Percentiles rank a stretch among this genome's conserved stretches.
Conservation (phyloP, 2,329 filamentous ascomycete genomes). For the Aspergillus floridensis region DNA sequence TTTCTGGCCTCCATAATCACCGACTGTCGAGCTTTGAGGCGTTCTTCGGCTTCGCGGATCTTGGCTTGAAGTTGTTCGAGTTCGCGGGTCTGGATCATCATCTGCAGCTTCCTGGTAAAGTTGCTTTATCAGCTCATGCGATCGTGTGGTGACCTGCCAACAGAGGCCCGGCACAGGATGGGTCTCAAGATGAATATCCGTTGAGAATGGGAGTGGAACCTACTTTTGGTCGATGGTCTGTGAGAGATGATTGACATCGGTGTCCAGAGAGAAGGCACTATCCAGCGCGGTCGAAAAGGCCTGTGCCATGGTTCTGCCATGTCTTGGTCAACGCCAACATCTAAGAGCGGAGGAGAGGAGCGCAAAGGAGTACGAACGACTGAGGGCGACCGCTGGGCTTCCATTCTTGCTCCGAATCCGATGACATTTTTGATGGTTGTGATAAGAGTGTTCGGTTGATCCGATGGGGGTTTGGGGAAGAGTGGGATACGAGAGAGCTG, state of each 20-base stretch:
- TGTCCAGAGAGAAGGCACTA: conserved; percentile 85
- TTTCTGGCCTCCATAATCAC: conserved; percentile 14
- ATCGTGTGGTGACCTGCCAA: background rate
- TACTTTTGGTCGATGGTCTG: conserved; percentile 80
- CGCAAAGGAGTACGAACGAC: conserved; percentile 62
- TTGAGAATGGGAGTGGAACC: conserved; percentile 30
- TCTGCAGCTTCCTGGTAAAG: conserved; percentile 67
- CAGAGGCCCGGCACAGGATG: background rate
- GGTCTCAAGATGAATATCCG: background rate
- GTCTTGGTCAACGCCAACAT: conserved; percentile 23
- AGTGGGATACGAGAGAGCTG: background rate
- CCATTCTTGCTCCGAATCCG: conserved; percentile 73
- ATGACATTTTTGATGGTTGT: conserved; percentile 33
- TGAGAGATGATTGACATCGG: conserved; percentile 69
- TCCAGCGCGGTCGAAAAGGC: conserved; percentile 84
- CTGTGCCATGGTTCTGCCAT: conserved; percentile 73
- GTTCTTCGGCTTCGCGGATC: conserved; percentile 80
- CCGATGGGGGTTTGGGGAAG: background rate
- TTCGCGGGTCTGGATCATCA: conserved; percentile 71
- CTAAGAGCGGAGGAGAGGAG: conserved; percentile 7
- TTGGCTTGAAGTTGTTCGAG: conserved; percentile 81
- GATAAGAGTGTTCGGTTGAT: background rate
- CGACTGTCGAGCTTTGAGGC: conserved; percentile 53
- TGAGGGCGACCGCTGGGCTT: conserved; percentile 77
- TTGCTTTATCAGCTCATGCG: conserved; percentile 4